A percentile compares a stretch with the other conserved stretches of the same genome.
These are phyloP conservation scores for Anthoceros angustus DNA, from an alignment of 225 moss, liverwort and hornwort species.

Conservation along the genomic window DNA sequence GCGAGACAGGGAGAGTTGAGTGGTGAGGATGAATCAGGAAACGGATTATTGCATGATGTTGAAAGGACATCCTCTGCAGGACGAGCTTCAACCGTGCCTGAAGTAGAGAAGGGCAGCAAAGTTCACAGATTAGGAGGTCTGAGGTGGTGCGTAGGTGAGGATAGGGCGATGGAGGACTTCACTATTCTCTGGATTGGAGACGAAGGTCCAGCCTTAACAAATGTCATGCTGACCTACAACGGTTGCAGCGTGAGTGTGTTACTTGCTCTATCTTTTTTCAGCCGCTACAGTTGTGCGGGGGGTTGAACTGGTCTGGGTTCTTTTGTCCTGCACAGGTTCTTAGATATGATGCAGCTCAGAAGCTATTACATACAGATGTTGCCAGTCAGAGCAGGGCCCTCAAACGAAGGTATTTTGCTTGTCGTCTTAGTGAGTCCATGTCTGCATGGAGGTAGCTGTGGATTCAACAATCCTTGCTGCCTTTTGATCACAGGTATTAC, in stretches of 20 bases:
- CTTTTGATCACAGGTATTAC: constrained; percentile 21
- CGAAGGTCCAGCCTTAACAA: constrained; percentile 66
- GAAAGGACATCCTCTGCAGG: constrained; percentile 14
- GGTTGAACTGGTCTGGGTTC: not conserved
- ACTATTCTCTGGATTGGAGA: constrained; percentile 68
- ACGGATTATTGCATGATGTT: not conserved
- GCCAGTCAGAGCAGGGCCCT: constrained; percentile 52
- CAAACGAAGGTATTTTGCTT: constrained; percentile 37
- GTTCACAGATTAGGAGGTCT: constrained; percentile 38
- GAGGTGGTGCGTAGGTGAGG: constrained; percentile 35
- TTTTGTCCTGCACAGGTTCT: constrained; percentile 11
- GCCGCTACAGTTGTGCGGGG: not conserved
- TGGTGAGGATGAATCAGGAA: not conserved
- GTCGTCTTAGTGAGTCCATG: not conserved
- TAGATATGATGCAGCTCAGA: constrained; percentile 48
- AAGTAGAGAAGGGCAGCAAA: constrained; percentile 10
- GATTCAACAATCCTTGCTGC: too few relatives aligned
- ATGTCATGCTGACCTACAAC: constrained; percentile 52
- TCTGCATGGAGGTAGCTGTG: not conserved
- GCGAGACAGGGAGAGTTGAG: not conserved
- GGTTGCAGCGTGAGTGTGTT: constrained; percentile 19
- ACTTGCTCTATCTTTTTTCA: not conserved
- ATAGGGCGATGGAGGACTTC: constrained; percentile 31
- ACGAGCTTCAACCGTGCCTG: constrained; percentile 2
- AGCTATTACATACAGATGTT: constrained; percentile 39